Evolutionary conservation across 331 rosid species (phyloP), one percentile per base, ranked within the genome.

Genomic region (Arachis monticola): DNA sequence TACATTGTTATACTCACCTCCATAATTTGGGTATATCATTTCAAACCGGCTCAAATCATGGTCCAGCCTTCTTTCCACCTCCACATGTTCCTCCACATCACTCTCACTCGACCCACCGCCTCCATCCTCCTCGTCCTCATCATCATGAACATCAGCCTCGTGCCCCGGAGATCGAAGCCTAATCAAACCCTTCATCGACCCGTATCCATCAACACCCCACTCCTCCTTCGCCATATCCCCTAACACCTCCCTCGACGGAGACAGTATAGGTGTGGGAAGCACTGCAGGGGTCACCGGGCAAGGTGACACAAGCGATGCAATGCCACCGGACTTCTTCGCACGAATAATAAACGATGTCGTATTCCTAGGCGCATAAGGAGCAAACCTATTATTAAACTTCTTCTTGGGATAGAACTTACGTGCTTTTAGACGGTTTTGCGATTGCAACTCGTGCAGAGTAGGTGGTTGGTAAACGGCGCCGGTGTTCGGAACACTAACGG

Each of bases 201-300:
- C 97, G 67, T 94, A 94, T 5, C 99, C 97, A 82, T 94, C 96
- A 53, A 94, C 97, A 52, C 97, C 97, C 97, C 97, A 90, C 89
- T 92, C 96, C 74, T 94, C 97, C 77, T 92, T 92, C 0, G 96
- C 99, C 95, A 86, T 91, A 65, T 94, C 97, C 10, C 95, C 97
- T 60, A 92, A 80, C 3, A 90, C 80, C 93, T 94, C 99, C 58
- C 96, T 79, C 1, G 97, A 88, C 0, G 97, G 97, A 0, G 95
- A 94, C 80, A 90, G 83, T 35, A 88, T 86, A 8, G 98, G 98
- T 3, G 98, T 88, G 0, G 97, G 96, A 7, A 94, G 91, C 71
- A 94, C 96, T 0, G 96, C 90, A 4, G 98, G 98, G 0, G 98
- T 94, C 44, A 87, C 96, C 0, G 97, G 96, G 35, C 89, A 84